Percentiles rank a stretch among this genome's conserved stretches.
Conservation (phyloP, 2,329 filamentous ascomycete species). For the Paraphoma sp. region DNA sequence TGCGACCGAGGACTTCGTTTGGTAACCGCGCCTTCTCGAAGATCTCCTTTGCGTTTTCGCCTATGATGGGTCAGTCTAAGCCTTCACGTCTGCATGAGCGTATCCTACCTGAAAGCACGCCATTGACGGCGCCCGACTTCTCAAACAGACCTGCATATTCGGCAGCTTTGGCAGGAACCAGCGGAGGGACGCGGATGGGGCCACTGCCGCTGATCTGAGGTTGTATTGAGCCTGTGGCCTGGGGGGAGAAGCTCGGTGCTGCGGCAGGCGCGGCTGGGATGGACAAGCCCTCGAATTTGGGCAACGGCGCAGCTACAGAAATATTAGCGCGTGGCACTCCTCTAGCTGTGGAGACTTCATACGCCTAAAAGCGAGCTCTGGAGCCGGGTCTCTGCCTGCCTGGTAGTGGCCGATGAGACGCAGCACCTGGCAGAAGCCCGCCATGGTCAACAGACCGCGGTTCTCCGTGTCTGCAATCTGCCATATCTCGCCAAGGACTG, state of each 20-base stretch:
- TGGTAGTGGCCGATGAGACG: constrained; percentile 96
- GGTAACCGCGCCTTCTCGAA: constrained; percentile 92
- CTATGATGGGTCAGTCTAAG: constrained; percentile 48
- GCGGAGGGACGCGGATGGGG: constrained; percentile 84
- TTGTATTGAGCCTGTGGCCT: constrained; percentile 43
- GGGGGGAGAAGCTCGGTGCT: constrained; percentile 54
- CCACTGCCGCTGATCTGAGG: constrained; percentile 54
- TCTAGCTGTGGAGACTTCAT: constrained; percentile 27
- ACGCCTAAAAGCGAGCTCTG: constrained; percentile 83
- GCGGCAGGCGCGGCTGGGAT: constrained; percentile 58
- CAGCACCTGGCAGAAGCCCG: constrained; percentile 91
- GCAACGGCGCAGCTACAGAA: constrained; percentile 74
- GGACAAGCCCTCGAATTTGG: constrained; percentile 84
- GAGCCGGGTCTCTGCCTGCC: constrained; percentile 79
- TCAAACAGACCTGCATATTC: constrained; percentile 93
- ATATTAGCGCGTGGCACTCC: constrained; percentile 21
- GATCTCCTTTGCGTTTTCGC: constrained; percentile 88
- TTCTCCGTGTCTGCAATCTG: constrained; percentile 98
- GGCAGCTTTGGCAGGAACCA: constrained; percentile 85
- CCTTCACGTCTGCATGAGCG: neutral
- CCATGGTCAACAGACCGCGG: constrained; percentile 87
- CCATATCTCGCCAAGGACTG: constrained; percentile 95
- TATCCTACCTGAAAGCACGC: constrained; percentile 70
- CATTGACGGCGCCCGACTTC: constrained; percentile 79
- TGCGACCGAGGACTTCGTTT: constrained; percentile 88